Base-by-base conservation (phyloP, 805 yeast species). In the Candida nonsorbophila region DNA sequence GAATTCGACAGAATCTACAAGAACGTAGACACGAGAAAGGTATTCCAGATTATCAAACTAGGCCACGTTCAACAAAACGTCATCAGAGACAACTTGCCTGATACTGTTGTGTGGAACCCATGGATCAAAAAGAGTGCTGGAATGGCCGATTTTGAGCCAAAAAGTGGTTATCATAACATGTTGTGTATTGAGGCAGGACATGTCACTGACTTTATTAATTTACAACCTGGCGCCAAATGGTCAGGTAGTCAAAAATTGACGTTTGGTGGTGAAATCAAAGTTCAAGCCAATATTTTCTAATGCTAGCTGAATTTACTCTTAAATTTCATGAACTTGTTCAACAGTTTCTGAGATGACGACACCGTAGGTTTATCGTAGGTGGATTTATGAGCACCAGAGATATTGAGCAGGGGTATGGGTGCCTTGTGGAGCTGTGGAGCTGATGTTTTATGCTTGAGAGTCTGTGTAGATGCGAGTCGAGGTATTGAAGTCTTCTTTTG, bases 31-130 rank as follows among this genome's bases (percentile, higher is more conserved):
- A 56, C 61, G 14, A 62, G 58, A 4, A 79, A 78, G 47, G 38
- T 69, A 5, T 61, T 84, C 22, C 86, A 81, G 49, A 78, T 88
- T 29, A 76, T 80, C 27, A 79, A 75, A 35, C 68, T 71, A 32
- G 92, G 90, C 25, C 70, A 75, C 39, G 88, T 85, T 6, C 53
- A 77, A 27, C 81, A 80, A 51, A 77, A 83, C 23, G 55, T 90
- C 20, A 64, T 72, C 30, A 70, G 94, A 49, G 60, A 59, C 10
- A 79, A 79, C 44, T 62, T 84, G 42, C 77, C 74, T 0, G 79
- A 74, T 40, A 64, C 72, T 4, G 97, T 92, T 27, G 97, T 92
- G 32, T 92, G 98, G 98, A 92, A 92, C 57, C 98, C 98, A 20
- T 92, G 97, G 98, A 66, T 74, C 41, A 71, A 81, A 33, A 84